Evolutionary conservation across 495 filamentous ascomycete genomes (phyloP).

Genomic region (Staphylotrichum longicolle): DNA sequence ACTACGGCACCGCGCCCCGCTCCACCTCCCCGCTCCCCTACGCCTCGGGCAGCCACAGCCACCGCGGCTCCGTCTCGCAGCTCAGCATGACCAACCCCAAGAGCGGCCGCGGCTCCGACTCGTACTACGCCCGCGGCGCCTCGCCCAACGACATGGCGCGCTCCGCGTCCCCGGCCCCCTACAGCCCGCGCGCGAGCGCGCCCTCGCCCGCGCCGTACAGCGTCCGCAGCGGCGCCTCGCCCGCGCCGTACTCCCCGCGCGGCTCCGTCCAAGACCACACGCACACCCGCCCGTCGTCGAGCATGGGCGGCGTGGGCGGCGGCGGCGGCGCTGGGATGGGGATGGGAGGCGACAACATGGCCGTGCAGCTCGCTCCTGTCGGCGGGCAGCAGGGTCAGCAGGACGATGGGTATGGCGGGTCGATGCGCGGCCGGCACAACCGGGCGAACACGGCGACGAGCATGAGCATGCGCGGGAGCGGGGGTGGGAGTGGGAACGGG

Average conservation of each 20-base stretch:
- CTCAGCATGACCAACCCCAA: constrained; percentile 23
- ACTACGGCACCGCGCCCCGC: no score
- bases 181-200: background rate
- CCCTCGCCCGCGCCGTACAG: background rate
- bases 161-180: constrained; percentile 55
- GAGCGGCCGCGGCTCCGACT: constrained; percentile 55
- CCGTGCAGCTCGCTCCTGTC: constrained; percentile 68
- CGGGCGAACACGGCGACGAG: constrained; percentile 21
- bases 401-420: constrained; percentile 49
- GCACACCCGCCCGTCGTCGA: constrained; percentile 36
- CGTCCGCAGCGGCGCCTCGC: constrained; percentile 5
- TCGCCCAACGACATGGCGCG: constrained; percentile 44
- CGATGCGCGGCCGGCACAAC: constrained; percentile 45
- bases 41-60: constrained; percentile 43
- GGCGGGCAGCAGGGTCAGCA: constrained; percentile 20
- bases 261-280: constrained; percentile 17
- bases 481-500: constrained; percentile 25
- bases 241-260: constrained; percentile 46
- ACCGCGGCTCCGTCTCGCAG: constrained; percentile 37
- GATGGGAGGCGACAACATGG: constrained; percentile 53
- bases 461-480: constrained; percentile 12
- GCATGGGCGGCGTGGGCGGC: constrained; percentile 18
- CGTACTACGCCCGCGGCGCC: constrained; percentile 47
- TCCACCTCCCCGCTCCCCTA: constrained; percentile 54
- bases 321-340: constrained; percentile 51